Evolutionary conservation across 345 rosid genomes (phyloP), one percentile per base, ranked within the genome.

Genomic region (Pistacia vera): DNA sequence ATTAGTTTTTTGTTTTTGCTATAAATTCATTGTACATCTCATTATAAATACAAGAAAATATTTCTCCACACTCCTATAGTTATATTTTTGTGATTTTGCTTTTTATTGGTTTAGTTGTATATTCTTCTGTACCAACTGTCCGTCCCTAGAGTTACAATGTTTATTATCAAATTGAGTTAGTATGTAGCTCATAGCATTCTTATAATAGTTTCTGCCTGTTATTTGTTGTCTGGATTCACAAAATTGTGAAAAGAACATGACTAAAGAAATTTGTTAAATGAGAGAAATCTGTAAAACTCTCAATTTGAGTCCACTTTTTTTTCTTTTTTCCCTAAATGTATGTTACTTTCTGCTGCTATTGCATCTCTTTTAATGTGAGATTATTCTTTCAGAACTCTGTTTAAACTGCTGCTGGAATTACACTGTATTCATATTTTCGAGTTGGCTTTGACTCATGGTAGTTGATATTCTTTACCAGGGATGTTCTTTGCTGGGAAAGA

Each of bases 401-500:
- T 11, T 51, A 46, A 38, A 6, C 20, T 59, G 1, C 0, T 44
- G 33, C 33, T 60, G 58, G 56, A 5, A 67, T 41, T 41, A 8
- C 8, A 63, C 14, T 17, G 57, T 68, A 2, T 54, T 20, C 28
- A 4, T 52, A 63, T 41, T 20, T 18, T 13, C 5, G 17, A n/a
- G n/a, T 62, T 36, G 60, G 11, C 2, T 25, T 36, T 80, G 48
- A 57, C 44, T 11, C 17, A 2, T 52, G 36, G 18, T 30, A 48
- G 64, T 76, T 62, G 62, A 5, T 76, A 11, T 18, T 10, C 5
- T 63, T 63, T 73, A 49, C 55, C 46, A 90, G 95, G 81, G 87
- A 79, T 72, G 79, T 90, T 61, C 86, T 90, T 58, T 82, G 87
- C 16, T 87, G 95, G 95, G 95, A 92, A 61, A 86, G 86, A 90